phyloP scores from a whole-genome alignment of 768 basidiomycete genomes.

The Psilocybe sp. region DNA sequence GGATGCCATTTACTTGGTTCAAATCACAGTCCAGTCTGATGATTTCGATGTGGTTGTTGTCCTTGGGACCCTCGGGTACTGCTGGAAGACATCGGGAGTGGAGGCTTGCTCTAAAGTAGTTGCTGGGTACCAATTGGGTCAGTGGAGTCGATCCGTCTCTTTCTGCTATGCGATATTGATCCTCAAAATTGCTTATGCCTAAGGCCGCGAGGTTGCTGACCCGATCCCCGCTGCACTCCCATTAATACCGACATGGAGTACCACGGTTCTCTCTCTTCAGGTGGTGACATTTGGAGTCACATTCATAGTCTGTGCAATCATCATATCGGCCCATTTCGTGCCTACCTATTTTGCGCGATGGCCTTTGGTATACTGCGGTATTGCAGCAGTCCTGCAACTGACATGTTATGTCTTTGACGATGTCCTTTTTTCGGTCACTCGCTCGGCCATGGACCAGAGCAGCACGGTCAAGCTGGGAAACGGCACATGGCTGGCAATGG shows the following conservation, averaged over 20 bases:
- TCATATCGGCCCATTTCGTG: not conserved
- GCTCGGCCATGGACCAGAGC: not conserved
- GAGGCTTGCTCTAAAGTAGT: slow-evolving; percentile 1
- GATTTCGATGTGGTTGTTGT: not conserved
- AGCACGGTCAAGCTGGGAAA: not conserved
- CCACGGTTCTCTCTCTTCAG: not conserved
- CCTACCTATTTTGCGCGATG: not conserved
- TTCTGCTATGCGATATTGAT: not conserved
- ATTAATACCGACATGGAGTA: not conserved
- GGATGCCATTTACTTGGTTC: slow-evolving; percentile 7
- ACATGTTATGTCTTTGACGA: not conserved
- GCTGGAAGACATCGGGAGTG: slow-evolving; percentile 1
- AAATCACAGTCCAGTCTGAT: not conserved
- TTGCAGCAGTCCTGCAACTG: not conserved
- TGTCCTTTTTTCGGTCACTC: not conserved
- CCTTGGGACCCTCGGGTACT: slow-evolving; percentile 10
- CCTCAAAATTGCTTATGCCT: not conserved
- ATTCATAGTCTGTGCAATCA: not conserved
- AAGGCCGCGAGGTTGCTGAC: not conserved
- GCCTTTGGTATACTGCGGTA: not conserved
- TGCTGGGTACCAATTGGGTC: slow-evolving; percentile 3
- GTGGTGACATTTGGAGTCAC: slow-evolving; percentile 4
- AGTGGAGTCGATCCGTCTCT: not conserved
- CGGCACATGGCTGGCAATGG: slow-evolving; percentile 7
- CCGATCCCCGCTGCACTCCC: not conserved